Evolutionary conservation across 257 asterid species (phyloP), one percentile per base, ranked within the genome.

Genomic region (Rehmannia glutinosa): DNA sequence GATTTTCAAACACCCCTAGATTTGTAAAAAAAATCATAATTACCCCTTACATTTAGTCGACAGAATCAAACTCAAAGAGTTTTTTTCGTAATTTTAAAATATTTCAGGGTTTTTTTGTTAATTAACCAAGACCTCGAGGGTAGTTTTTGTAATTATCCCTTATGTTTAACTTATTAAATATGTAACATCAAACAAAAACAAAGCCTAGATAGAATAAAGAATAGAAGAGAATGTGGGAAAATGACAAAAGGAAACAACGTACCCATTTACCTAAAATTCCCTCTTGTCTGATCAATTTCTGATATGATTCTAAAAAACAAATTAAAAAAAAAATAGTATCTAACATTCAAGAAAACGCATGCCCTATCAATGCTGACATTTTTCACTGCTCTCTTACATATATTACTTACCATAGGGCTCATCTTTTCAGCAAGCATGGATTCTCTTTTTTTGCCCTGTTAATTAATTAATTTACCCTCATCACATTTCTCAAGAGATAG

Each of bases 401-500:
- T 8, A 9, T 8, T 56, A n/a, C 5, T 13, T 43, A 43, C 6
- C 11, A 11, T 42, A 42, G 69, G 83, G 84, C 83, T 78, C 84
- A 27, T 41, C 84, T 81, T 81, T 78, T 78, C 20, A 75, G 47
- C 71, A 46, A 64, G 68, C 53, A 52, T 73, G 76, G 77, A 76
- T 76, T 80, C 84, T 76, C 69, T 58, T 57, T 50, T 71, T n/a
- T 50, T 56, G 16, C 7, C 5, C 13, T 16, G 52, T 45, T 15
- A 45, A 45, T 20, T n/a, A n/a, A n/a, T n/a, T n/a, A n/a, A n/a
- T n/a, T n/a, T 27, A 52, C 17, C 75, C 49, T 57, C 52, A 30
- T 78, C 80, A 60, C 78, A 67, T 49, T 46, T 61, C 36, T 78
- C 84, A 75, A 81, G 84, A 81, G 76, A 74, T 74, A 67, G 84